Evolutionary conservation across 2,329 filamentous ascomycete species (phyloP), one percentile per base, ranked within the genome.

Genomic region (Aureobasidium sp.): DNA sequence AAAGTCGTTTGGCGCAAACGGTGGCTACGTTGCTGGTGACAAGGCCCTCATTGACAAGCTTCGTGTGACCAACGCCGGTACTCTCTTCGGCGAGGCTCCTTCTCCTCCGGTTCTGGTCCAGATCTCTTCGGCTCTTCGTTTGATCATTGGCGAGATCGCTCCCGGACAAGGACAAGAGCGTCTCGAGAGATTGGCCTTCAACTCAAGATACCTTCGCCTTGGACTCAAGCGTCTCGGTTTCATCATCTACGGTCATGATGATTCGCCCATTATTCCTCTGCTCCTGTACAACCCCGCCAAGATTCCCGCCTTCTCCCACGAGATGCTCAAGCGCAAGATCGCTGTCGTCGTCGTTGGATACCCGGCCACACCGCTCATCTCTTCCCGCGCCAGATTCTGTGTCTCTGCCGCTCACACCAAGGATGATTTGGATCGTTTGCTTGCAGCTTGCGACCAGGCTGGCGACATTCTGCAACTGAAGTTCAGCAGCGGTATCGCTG

Each of bases 251-350:
- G 94, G 94, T 63, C 92, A 97, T 73, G 94, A 99, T 71, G 94
- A 99, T 76, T 96, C 92, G 5, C 94, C 94, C 60, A 97, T 99
- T 68, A 91, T 99, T 67, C 94, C 94, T 58, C 75, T 99, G 66
- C 83, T 96, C 70, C 85, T 99, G 29, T 99, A 96, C 81, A 90
- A 97, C 76, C 94, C 94, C n/a, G 94, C 90, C 69, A 99, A 99
- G 78, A 96, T 99, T 81, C 89, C 93, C 4, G 93, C 94, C 62
- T 99, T 99, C 75, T 96, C 91, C 53, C 94, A 96, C 72, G 94
- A 97, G 74, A 97, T 99, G 94, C 84, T 97, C 63, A 90, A 89
- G 77, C 90, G 94, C 70, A 97, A 96, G 75, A 97, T 99, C 67
- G 94, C 93, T 0, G 90, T 97, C 55, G 94, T 99, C 40, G 90